Conservation (phyloP, 306 rosid species). For the Cucumis melo region DNA sequence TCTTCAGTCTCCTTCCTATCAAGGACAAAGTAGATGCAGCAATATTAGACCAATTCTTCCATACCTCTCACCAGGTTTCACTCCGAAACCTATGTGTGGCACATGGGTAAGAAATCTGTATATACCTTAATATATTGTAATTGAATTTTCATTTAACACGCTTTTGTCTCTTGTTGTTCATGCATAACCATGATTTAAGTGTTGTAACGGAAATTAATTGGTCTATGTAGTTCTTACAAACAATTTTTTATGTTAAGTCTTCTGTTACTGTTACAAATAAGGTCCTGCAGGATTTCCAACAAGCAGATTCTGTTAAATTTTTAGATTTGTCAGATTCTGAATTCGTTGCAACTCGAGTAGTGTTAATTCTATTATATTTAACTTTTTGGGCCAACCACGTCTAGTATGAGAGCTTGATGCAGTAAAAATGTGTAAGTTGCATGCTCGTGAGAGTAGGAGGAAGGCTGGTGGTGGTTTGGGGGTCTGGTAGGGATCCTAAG, state of each 20-base stretch:
- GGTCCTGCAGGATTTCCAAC: not conserved
- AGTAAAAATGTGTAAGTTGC: not conserved
- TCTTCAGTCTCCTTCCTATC: slow-evolving; percentile 79
- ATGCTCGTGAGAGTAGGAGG: not conserved
- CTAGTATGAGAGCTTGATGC: not conserved
- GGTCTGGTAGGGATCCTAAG: not conserved
- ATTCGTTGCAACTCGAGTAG: not conserved
- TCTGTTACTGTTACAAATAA: not conserved
- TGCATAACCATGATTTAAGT: not conserved
- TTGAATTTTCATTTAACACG: not conserved
- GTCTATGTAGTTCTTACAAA: not conserved
- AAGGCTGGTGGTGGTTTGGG: not conserved
- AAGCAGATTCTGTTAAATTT: not conserved
- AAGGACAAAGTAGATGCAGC: slow-evolving; percentile 48
- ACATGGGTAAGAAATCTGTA: slow-evolving; percentile 46
- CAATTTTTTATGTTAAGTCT: not conserved
- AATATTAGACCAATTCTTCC: slow-evolving; percentile 55
- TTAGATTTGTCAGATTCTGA: not conserved
- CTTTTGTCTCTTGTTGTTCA: not conserved
- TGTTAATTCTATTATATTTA: not conserved
- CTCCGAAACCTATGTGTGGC: slow-evolving; percentile 57
- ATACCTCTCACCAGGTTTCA: slow-evolving; percentile 66
- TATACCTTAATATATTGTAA: not conserved
- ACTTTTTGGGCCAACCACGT: not conserved
- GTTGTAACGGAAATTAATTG: not conserved